Conservation (phyloP, 2,329 filamentous ascomycete species). For the Microdochium nivale region DNA sequence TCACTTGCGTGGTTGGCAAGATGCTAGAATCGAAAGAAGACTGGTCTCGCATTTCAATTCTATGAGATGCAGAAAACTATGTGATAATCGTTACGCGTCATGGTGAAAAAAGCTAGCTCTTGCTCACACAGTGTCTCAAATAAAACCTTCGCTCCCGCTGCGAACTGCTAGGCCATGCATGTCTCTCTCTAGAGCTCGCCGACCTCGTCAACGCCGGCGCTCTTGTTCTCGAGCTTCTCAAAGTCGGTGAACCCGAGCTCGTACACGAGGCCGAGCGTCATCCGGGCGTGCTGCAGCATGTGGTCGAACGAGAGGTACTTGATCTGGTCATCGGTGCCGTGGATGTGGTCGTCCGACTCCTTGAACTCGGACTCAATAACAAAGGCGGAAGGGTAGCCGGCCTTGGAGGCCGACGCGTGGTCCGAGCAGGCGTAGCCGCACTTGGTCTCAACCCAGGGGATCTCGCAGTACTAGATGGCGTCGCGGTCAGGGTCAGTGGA, state of each 20-base stretch:
- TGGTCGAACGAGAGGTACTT: constrained; percentile 75
- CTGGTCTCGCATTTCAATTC: no score
- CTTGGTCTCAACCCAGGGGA: constrained; percentile 80
- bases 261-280: constrained; percentile 76
- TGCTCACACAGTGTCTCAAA: no score
- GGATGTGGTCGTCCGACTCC: constrained; percentile 58
- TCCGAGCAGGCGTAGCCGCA: constrained; percentile 81
- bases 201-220: constrained; percentile 11
- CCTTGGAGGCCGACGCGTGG: constrained; percentile 65
- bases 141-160: no score
- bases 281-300: constrained; percentile 82
- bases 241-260: constrained; percentile 76
- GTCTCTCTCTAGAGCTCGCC: constrained; percentile 24
- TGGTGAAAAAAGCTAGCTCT: no score
- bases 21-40: no score
- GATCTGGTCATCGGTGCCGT: constrained; percentile 61
- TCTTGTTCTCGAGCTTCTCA: constrained; percentile 27
- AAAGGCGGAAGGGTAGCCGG: constrained; percentile 66
- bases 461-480: constrained; percentile 65
- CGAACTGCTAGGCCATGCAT: no score
- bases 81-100: no score
- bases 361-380: constrained; percentile 69
- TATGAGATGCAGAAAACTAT: no score
- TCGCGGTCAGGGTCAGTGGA: not conserved
- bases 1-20: no score